Base-by-base conservation (phyloP, 2,329 filamentous ascomycete species). In the Myotisia sp. region DNA sequence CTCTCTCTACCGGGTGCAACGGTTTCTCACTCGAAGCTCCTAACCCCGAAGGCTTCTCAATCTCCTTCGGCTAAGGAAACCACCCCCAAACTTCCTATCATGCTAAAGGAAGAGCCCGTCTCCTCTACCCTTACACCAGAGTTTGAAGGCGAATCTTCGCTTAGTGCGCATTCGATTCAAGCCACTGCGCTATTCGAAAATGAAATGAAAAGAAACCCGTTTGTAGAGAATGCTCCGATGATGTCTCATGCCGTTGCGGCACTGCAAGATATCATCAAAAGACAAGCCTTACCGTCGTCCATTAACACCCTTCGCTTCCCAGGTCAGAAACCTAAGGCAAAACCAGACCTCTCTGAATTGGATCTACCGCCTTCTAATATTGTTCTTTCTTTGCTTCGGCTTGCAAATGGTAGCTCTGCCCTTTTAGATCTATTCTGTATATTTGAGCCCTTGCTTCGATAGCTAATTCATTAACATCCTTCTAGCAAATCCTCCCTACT, bases 111-210 rank as follows among this genome's bases (percentile, higher is more conserved):
- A 46, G 35, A 51, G 40, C 51, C 38, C 31, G 12, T 26, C 7
- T 19, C 31, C 12, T 33, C 35, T 3, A 37, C 36, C 19, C 33
- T 33, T 8, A 45, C 46, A 2, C 44, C 50, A 3, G 42, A 51
- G 2, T 69, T 66, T 29, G 65, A 68, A 41, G 65, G 64, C 3
- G 64, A 64, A 33, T 66, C 65, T 0, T 62, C 65, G 2, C 54
- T 68, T 13, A 56, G 54, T 20, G 56, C 59, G 5, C 65, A 69
- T 39, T 67, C 64, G 0, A 59, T 56, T 3, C 62, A 65, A 46
- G 64, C 58, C 4, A 64, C 47, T 42, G 53, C 45, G 43, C 62
- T 54, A 39, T 60, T 53, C 38, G 65, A 47, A 50, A 62, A 45
- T 36, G 59, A 48, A 33, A 59, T 50, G 44, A 53, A 56, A 26